Evolutionary conservation across 176 grass and related monocot species (phyloP).

Genomic region (Eleusine indica): DNA sequence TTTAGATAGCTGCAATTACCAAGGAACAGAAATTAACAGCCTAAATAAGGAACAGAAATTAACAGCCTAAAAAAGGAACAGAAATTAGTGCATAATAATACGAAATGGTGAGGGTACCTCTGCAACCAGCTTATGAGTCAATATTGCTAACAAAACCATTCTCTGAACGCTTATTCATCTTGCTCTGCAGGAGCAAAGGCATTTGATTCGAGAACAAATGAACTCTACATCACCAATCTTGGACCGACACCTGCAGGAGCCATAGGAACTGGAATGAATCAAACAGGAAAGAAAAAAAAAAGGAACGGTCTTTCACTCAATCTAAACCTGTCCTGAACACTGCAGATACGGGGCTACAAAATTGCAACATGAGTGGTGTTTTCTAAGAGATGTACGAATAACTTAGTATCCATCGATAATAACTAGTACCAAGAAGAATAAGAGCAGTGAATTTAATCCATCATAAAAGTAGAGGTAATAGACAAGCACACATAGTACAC

Average conservation of each 20-base stretch:
- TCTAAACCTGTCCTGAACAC: background rate
- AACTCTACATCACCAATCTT: background rate
- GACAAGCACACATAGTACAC: background rate
- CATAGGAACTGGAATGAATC: background rate
- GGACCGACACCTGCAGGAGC: background rate
- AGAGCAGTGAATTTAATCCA: background rate
- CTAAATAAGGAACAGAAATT: background rate
- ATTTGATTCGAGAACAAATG: constrained; percentile 26
- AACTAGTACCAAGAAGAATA: background rate
- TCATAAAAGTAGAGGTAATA: background rate
- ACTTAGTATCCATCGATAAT: background rate
- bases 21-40: background rate
- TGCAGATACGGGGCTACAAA: background rate
- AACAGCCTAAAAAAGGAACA: background rate
- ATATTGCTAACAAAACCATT: constrained; percentile 4
- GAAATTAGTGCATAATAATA: background rate
- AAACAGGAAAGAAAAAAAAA: background rate
- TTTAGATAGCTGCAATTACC: background rate
- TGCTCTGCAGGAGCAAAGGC: constrained; percentile 2
- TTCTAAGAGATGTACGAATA: background rate
- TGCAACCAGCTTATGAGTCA: constrained; percentile 16
- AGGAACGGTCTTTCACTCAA: background rate
- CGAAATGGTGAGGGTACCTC: constrained; percentile 29
- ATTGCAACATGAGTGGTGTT: background rate
- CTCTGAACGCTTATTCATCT: constrained; percentile 20